A percentile compares a stretch with the other conserved stretches of the same genome.
phyloP scores from a whole-genome alignment of 495 filamentous ascomycete genomes.

The Penicillium cosmopolitanum region DNA sequence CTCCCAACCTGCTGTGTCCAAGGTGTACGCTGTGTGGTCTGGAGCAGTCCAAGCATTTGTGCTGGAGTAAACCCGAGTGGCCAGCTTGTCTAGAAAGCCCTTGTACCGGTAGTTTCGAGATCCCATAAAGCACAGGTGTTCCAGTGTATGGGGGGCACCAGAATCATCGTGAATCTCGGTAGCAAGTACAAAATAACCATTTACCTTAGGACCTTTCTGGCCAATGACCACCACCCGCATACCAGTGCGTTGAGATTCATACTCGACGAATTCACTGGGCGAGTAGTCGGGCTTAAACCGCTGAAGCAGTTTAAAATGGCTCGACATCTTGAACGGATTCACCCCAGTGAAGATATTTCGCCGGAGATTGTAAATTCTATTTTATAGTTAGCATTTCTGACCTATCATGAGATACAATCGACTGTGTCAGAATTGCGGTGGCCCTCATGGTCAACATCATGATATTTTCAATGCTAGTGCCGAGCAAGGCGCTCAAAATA shows the following conservation, averaged over 20 bases:
- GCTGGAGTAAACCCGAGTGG: slow-evolving; percentile 85
- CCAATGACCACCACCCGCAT: slow-evolving; percentile 94
- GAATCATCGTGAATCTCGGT: slow-evolving; percentile 98
- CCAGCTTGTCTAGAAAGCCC: slow-evolving; percentile 90
- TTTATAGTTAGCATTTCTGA: not conserved
- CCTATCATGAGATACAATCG: not conserved
- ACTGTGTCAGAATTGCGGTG: not conserved
- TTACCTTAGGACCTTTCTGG: slow-evolving; percentile 88
- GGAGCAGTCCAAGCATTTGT: slow-evolving; percentile 96
- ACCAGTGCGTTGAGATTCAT: slow-evolving; percentile 83
- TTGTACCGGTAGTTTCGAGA: slow-evolving; percentile 94
- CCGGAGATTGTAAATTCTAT: slow-evolving; percentile 27
- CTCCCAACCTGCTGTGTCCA: slow-evolving; percentile 94
- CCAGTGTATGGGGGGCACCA: slow-evolving; percentile 91
- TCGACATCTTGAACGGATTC: slow-evolving; percentile 43
- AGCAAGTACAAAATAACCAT: slow-evolving; percentile 92
- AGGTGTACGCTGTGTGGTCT: slow-evolving; percentile 95
- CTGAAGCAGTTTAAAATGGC: slow-evolving; percentile 80
- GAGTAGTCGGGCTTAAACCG: slow-evolving; percentile 89
- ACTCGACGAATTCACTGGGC: slow-evolving; percentile 81
- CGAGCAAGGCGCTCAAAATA: not conserved
- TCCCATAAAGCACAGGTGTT: slow-evolving; percentile 98
- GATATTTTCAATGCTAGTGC: not conserved
- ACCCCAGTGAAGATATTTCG: slow-evolving; percentile 28
- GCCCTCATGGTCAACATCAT: not conserved